Base-by-base conservation (phyloP, 306 rosid species). In the Pterocarpus santalinus region DNA sequence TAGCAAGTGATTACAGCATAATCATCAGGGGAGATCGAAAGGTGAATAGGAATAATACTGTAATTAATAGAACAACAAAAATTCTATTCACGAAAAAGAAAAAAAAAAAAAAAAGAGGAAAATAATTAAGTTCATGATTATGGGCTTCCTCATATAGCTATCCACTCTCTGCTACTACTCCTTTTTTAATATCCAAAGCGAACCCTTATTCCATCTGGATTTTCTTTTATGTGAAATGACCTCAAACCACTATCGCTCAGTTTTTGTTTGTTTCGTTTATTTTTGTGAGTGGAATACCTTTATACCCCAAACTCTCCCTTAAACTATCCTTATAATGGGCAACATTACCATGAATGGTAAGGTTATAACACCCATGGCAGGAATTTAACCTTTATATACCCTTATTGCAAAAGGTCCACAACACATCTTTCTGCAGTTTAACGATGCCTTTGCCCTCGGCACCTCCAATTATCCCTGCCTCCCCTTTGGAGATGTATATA, bases 221-320 rank as follows among this genome's bases (percentile, higher is more conserved):
- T 60, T 66, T 82, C 60, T 79, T 81, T 79, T 58, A 32, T 52
- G 22, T 81, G 90, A 91, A 89, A 84, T 78, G 90, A 89, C 91
- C 49, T 46, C 28, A 77, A 76, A 65, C 68, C 85, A 86, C 80
- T 76, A 61, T 43, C 73, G 49, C 70, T 64, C n/a, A 28, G 22
- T 14, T 47, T 75, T 65, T 12, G 16, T 52, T 68, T 55, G 68
- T 77, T 72, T 35, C 62, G 15, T 65, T 61, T 14, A 77, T 34
- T 75, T 75, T 56, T 69, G 72, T 82, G 72, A 78, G 85, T 84
- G 86, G 86, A 72, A 87, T 28, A 70, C 65, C 89, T 91, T 89
- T 79, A 89, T 88, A 56, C 88, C 79, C 76, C 72, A 70, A 75
- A 57, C 9, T 53, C 64, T 46, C 11, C 41, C 62, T 75, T 36